These are phyloP conservation scores for Hypericum perforatum DNA, from an alignment of 345 rosid genomes.

Conservation along the genomic window DNA sequence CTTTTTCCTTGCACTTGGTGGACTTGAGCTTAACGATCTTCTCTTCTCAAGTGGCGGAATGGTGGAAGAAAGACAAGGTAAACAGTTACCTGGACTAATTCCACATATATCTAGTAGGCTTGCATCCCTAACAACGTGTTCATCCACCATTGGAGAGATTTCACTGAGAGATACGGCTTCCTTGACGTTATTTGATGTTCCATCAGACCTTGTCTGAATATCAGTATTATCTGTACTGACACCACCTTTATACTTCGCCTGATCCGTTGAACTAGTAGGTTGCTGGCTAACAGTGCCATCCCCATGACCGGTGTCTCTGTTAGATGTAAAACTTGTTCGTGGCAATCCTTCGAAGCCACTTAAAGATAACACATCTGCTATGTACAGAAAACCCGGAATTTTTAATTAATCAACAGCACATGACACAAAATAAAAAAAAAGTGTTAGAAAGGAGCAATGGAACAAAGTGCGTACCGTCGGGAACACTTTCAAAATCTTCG, in stretches of 20 bases:
- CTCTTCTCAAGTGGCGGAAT: slow-evolving; percentile 23
- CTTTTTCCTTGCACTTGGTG: slow-evolving; percentile 24
- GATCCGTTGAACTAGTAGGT: slow-evolving; percentile 21
- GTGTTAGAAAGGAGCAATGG: not conserved
- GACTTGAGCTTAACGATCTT: slow-evolving; percentile 22
- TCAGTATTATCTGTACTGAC: slow-evolving; percentile 21
- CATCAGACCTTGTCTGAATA: slow-evolving; percentile 17
- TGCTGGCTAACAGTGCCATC: slow-evolving; percentile 18
- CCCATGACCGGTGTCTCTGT: slow-evolving; percentile 29
- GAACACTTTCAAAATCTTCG: slow-evolving; percentile 23
- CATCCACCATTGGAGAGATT: slow-evolving; percentile 28
- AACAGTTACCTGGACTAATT: slow-evolving; percentile 23
- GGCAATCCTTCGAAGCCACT: slow-evolving; percentile 14
- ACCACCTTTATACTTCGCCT: slow-evolving; percentile 33
- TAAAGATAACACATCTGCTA: slow-evolving; percentile 19
- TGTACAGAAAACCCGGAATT: slow-evolving; percentile 2
- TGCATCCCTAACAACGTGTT: slow-evolving; percentile 14
- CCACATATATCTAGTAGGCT: slow-evolving; percentile 25
- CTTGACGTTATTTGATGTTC: slow-evolving; percentile 17
- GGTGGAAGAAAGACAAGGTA: slow-evolving; percentile 26
- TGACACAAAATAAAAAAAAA: slow-evolving; percentile 4
- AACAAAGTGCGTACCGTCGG: slow-evolving; percentile 17
- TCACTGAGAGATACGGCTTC: slow-evolving; percentile 50
- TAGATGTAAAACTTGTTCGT: slow-evolving; percentile 2
- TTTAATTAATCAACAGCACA: not conserved